These are phyloP conservation scores for Anisodus acutangulus DNA, from an alignment of 257 asterid genomes.

Conservation along the genomic window DNA sequence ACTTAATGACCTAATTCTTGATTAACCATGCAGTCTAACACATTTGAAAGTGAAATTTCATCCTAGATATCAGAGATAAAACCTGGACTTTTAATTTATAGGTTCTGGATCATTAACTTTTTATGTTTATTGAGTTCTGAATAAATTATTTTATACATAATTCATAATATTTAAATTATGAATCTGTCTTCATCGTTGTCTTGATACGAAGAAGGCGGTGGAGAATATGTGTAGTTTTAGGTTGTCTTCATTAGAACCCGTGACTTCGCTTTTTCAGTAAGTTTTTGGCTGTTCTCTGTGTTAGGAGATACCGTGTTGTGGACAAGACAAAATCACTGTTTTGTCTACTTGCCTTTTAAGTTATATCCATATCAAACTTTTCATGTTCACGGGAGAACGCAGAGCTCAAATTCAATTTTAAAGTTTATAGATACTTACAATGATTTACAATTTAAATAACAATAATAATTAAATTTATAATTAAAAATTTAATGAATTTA, in stretches of 20 bases:
- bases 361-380: background rate
- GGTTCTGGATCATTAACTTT: too few relatives aligned
- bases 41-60: background rate
- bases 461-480: too few relatives aligned
- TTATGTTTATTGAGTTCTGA: too few relatives aligned
- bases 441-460: too few relatives aligned
- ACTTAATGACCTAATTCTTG: background rate
- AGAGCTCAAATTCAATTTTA: too few relatives aligned
- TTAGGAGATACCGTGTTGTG: background rate
- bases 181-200: background rate
- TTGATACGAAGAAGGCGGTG: background rate
- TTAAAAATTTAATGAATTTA: too few relatives aligned
- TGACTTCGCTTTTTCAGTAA: background rate
- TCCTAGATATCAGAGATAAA: too few relatives aligned
- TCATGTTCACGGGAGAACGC: background rate
- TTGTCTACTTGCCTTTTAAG: background rate
- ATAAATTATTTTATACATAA: too few relatives aligned
- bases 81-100: too few relatives aligned
- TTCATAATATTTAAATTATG: background rate
- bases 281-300: background rate
- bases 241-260: slow-evolving; percentile 23
- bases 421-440: too few relatives aligned
- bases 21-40: background rate
- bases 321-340: background rate
- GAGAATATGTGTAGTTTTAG: background rate